These are phyloP conservation scores for Russula vinacea DNA, from an alignment of 768 basidiomycete genomes.

Conservation along the genomic window DNA sequence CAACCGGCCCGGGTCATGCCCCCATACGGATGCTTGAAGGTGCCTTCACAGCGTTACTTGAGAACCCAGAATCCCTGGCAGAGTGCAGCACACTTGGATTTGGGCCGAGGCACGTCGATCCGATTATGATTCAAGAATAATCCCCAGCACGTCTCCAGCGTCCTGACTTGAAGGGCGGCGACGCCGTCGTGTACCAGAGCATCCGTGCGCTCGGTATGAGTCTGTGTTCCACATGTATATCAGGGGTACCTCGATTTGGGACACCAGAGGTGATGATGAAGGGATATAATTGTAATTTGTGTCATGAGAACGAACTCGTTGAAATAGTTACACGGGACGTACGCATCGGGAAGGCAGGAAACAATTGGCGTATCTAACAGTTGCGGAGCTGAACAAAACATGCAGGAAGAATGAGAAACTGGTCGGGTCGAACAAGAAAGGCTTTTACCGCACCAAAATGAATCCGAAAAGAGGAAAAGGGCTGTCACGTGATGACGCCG, in stretches of 20 bases:
- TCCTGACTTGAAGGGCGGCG: conserved; percentile 22
- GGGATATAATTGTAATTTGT: too few species aligned
- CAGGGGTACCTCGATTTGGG: too few species aligned
- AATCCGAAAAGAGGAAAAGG: too few species aligned
- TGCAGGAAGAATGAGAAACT: too few species aligned
- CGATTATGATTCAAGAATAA: not conserved
- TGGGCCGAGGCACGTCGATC: not conserved
- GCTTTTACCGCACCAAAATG: too few species aligned
- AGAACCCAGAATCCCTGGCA: not conserved
- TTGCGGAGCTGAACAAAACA: not conserved
- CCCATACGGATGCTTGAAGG: too few species aligned
- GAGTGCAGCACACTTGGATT: not conserved
- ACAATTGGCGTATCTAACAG: conserved; percentile 1
- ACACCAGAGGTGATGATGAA: too few species aligned
- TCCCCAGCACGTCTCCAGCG: not conserved
- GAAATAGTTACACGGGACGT: conserved; percentile 3
- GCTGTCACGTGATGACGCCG: too few species aligned
- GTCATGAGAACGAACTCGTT: too few species aligned
- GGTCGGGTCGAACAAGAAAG: too few species aligned
- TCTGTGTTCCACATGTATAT: conserved; percentile 8
- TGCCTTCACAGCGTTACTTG: not conserved
- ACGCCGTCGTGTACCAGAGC: conserved; percentile 5
- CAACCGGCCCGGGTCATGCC: too few species aligned
- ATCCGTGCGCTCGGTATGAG: not conserved
- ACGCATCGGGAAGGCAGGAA: conserved; percentile 7